phyloP scores from a whole-genome alignment of 75 land plant genomes.

The Selaginella tamariscina region DNA sequence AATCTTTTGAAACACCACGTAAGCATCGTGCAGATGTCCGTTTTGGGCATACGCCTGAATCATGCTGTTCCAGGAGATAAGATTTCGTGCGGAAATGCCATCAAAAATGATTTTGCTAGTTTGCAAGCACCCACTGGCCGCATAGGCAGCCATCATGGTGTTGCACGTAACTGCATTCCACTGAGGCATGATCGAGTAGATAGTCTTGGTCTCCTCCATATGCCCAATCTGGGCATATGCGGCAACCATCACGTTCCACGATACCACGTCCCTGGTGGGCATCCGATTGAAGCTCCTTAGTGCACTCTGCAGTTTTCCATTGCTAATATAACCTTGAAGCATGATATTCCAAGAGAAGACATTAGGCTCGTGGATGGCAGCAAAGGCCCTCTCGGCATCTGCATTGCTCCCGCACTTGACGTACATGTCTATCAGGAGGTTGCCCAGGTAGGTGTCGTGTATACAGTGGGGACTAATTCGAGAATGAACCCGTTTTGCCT shows the following conservation, averaged over 20 bases:
- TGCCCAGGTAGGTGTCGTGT: conserved; percentile 2
- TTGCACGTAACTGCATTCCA: background rate
- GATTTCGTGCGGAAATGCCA: background rate
- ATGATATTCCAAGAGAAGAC: conserved; percentile 14
- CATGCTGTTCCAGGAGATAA: background rate
- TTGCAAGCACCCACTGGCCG: background rate
- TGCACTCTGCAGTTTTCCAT: background rate
- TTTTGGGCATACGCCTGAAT: background rate
- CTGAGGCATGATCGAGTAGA: background rate
- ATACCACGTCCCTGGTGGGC: background rate
- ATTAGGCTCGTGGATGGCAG: background rate
- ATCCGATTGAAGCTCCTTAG: background rate
- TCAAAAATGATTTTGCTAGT: background rate
- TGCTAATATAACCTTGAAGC: conserved; percentile 38
- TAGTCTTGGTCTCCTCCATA: background rate
- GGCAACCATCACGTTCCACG: background rate
- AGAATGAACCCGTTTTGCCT: background rate
- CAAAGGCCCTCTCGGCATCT: conserved; percentile 14
- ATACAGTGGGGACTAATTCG: background rate
- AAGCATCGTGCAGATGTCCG: background rate
- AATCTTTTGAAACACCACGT: background rate
- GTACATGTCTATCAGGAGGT: conserved; percentile 15
- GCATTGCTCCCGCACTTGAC: conserved; percentile 10
- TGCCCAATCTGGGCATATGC: background rate
- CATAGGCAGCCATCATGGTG: background rate